Conservation (phyloP, 2,329 filamentous ascomycete species). For the Aspergillus awamori region DNA sequence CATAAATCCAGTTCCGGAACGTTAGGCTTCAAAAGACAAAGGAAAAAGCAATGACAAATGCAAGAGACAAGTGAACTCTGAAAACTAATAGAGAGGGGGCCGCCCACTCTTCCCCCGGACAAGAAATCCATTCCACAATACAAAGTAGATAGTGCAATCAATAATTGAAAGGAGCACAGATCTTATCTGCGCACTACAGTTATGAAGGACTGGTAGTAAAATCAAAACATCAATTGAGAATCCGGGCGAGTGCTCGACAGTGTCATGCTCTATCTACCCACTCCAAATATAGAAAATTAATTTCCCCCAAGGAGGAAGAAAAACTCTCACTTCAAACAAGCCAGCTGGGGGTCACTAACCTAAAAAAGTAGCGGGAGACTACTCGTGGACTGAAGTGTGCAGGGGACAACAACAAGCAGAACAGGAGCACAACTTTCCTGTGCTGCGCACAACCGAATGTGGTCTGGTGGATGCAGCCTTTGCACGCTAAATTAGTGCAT, state of each 20-base stretch:
- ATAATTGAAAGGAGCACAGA: conserved; percentile 8
- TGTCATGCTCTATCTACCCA: background rate
- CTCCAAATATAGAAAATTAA: conserved; percentile 10
- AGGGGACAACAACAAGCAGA: background rate
- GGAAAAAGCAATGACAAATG: background rate
- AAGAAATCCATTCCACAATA: background rate
- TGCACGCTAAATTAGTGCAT: background rate
- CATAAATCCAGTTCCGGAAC: conserved; percentile 2
- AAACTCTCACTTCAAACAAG: conserved; percentile 1
- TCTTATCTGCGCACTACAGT: conserved; percentile 1
- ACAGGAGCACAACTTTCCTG: background rate
- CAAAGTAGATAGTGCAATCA: background rate
- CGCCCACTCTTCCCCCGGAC: background rate
- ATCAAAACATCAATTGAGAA: background rate
- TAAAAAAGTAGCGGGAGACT: background rate
- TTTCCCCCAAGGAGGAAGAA: conserved; percentile 7
- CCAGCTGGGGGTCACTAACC: background rate
- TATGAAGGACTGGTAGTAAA: background rate
- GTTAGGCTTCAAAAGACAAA: background rate
- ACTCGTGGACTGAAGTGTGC: background rate
- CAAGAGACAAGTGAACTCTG: background rate
- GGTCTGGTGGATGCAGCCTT: background rate
- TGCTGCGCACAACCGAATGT: background rate
- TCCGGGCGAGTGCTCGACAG: background rate
- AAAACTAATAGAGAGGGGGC: background rate